phyloP scores from a whole-genome alignment of 441 rosid species.

The Syzygium malaccense region DNA sequence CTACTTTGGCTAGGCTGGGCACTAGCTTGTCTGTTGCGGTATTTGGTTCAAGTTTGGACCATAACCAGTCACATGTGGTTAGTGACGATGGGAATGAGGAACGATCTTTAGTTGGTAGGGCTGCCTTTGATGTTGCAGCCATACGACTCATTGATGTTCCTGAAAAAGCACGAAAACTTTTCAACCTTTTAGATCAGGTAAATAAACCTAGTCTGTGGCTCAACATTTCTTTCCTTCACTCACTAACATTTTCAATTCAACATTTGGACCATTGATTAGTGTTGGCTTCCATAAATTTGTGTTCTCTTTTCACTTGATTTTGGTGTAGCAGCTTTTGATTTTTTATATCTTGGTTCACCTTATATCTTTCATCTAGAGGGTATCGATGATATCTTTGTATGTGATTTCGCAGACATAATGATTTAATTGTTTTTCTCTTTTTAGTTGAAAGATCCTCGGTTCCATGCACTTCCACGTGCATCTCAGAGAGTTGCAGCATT shows the following conservation, averaged over 20 bases:
- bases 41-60: slow-evolving; percentile 74
- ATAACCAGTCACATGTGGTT: slow-evolving; percentile 45
- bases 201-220: not conserved
- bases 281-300: not conserved
- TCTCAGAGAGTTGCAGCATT: slow-evolving; percentile 89
- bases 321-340: not conserved
- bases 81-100: slow-evolving; percentile 47
- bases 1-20: slow-evolving; percentile 86
- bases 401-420: not conserved
- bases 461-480: slow-evolving; percentile 90
- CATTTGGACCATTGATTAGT: not conserved
- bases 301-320: not conserved
- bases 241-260: not conserved
- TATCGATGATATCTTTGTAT: not conserved
- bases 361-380: not conserved
- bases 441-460: slow-evolving; percentile 98
- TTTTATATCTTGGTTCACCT: not conserved
- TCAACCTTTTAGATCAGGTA: slow-evolving; percentile 92
- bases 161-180: slow-evolving; percentile 78
- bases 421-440: slow-evolving; percentile 5
- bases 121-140: slow-evolving; percentile 89
- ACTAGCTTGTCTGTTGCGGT: slow-evolving; percentile 73
- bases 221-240: not conserved
- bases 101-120: slow-evolving; percentile 60
- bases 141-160: slow-evolving; percentile 83